phyloP scores from a whole-genome alignment of 352 stramenopile species.

The Pythium chondricola region DNA sequence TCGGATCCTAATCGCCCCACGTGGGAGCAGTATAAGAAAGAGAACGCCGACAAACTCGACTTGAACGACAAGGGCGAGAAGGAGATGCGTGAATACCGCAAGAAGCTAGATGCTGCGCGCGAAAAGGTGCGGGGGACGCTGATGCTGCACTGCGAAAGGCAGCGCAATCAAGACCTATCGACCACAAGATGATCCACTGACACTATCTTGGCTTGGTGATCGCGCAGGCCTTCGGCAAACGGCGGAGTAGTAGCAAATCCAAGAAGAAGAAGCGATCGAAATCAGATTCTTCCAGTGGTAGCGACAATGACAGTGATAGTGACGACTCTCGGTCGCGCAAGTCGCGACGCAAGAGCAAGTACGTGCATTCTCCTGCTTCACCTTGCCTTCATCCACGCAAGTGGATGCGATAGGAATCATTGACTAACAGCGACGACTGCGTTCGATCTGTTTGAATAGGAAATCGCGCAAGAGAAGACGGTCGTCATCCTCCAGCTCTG shows the following conservation, averaged over 20 bases:
- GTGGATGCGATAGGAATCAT: too few species aligned
- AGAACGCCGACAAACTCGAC: constrained; percentile 93
- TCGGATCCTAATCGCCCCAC: constrained; percentile 91
- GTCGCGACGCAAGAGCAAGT: constrained; percentile 78
- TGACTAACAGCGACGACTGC: too few species aligned
- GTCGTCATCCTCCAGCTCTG: constrained; percentile 38
- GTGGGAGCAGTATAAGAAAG: constrained; percentile 96
- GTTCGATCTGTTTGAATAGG: constrained; percentile 26
- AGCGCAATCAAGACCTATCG: too few species aligned
- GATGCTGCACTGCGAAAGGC: not conserved
- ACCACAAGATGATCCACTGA: not conserved
- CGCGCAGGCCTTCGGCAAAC: constrained; percentile 58
- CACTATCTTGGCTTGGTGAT: too few species aligned
- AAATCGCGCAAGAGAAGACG: constrained; percentile 54
- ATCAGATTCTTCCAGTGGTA: constrained; percentile 36
- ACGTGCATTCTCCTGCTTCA: constrained; percentile 9
- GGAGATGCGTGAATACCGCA: constrained; percentile 93
- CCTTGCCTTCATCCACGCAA: not conserved
- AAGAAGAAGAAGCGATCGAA: constrained; percentile 70
- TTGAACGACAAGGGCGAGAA: constrained; percentile 82
- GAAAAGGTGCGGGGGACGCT: constrained; percentile 69
- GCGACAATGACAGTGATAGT: constrained; percentile 41
- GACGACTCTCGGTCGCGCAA: constrained; percentile 40
- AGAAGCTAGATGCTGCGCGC: constrained; percentile 87
- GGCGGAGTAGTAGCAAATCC: constrained; percentile 34